Evolutionary conservation across 495 filamentous ascomycete genomes (phyloP).

Genomic region (Penicillium egyptiacum): DNA sequence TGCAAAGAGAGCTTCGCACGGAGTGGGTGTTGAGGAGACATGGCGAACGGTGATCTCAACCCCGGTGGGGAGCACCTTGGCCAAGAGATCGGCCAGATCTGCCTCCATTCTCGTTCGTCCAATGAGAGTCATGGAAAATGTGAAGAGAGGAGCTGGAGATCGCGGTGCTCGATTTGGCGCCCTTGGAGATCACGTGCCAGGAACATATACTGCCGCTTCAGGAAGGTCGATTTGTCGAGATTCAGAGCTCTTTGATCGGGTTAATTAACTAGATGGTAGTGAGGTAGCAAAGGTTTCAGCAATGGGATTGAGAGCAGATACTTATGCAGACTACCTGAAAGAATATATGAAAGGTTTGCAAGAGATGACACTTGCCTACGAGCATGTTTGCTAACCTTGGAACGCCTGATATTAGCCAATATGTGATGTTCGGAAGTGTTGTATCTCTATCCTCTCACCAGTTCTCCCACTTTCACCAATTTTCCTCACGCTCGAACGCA

Average conservation of each 20-base stretch:
- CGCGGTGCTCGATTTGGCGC: slow-evolving; percentile 16
- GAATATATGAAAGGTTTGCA: background rate
- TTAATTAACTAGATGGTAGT: background rate
- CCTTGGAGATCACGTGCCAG: slow-evolving; percentile 25
- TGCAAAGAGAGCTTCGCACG: slow-evolving; percentile 71
- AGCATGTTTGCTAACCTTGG: background rate
- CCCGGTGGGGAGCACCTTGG: slow-evolving; percentile 67
- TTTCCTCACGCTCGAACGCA: too few species aligned
- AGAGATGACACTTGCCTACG: background rate
- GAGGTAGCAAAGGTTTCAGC: background rate
- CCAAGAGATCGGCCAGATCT: slow-evolving; percentile 54
- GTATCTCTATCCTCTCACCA: background rate
- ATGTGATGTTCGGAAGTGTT: background rate
- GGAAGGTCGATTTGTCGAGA: background rate
- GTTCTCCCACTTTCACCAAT: background rate
- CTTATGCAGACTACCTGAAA: background rate
- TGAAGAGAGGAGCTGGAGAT: slow-evolving; percentile 18
- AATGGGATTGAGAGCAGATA: background rate
- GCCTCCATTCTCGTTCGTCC: slow-evolving; percentile 28
- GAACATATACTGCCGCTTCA: background rate
- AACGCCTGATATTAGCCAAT: background rate
- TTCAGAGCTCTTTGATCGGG: background rate
- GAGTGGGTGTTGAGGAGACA: slow-evolving; percentile 79
- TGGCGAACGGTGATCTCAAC: slow-evolving; percentile 76
- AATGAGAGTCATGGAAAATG: slow-evolving; percentile 31